Base-by-base conservation (phyloP, 73 alveolate species). In the Paramecium pentaurelia region DNA sequence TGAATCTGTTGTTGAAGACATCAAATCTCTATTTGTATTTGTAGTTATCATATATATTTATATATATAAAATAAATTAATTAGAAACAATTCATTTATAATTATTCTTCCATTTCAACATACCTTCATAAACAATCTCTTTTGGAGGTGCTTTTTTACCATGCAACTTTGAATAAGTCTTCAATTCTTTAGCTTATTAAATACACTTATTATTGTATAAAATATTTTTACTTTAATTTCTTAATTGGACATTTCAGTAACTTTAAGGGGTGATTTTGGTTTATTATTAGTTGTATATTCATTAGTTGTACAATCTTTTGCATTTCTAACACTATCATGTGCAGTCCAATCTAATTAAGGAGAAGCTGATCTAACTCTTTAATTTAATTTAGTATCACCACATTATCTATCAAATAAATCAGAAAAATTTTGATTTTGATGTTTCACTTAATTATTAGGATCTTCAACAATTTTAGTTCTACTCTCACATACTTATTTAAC, bases 91-190 rank as follows among this genome's bases (percentile, higher is more conserved):
- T 73, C 87, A 80, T 80, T 45, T 80, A 47, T 80, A 44, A 45
- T 80, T 18, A 47, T 80, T 80, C 27, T 80, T 80, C 91, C 91
- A 80, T 44, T 80, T 80, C 32, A 42, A 5, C 73, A 80, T n/a
- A 25, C 91, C 77, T 44, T 47, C 12, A 64, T 80, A 80, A 14
- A 14, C 44, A 42, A 80, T 47, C 34, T 80, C 28, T 8, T 80
- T 40, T 25, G 6, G 18, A 45, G 32, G 27, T 6, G 44, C 44
- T 44, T n/a, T 12, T 18, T 80, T 80, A 2, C 87, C 60, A 80
- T 80, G 91, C 9, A 80, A 20, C 25, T 80, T 14, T 1, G 91
- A 34, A 18, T 54, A 18, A 18, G 32, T 54, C 22, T 54, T 54
- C 32, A 18, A 18, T 18, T 54, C 32, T 54, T 54, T 54, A 54